Evolutionary conservation across 257 asterid genomes (phyloP), one percentile per base, ranked within the genome.

Genomic region (Primulina eburnea): DNA sequence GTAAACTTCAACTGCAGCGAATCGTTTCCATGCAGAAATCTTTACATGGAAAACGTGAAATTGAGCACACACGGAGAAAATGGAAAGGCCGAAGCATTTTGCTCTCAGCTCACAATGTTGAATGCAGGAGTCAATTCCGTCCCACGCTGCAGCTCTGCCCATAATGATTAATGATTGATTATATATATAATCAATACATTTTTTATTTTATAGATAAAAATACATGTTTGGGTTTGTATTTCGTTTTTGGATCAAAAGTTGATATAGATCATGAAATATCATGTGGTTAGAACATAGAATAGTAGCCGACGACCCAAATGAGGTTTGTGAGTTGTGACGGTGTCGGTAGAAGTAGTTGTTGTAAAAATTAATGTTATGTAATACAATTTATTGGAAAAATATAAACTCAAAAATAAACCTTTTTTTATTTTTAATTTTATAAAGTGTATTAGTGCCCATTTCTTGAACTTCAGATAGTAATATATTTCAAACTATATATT

Each of bases 1-100:
- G 73, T 92, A 70, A 75, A 77, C 67, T 86, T 92, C 76, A 70
- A 82, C 30, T 92, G 98, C 85, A 92, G 98, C 6, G 35, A 74
- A 3, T 75, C 80, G 4, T 76, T 85, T 52, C 97, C 96, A 50
- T 92, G 98, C 78, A 79, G 71, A 75, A 87, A 84, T 59, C 57
- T 92, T 38, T 68, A n/a, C 21, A 43, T 90, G 78, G 79, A 88
- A 65, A 85, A 90, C 59, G 87, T 92, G 35, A 53, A 78, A 16
- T 53, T 87, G 64, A 69, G 26, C 59, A 71, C 71, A 57, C 73
- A 81, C 26, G 64, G 76, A 2, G 73, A 76, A 32, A 77, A 72
- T 30, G 55, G 59, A 56, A 68, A 70, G 5, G 72, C 77, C 8
- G 76, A 81, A 75, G 81, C 86, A 10, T 33, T 71, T 56, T 77